Evolutionary conservation across 1,284 basidiomycete genomes (phyloP).

Genomic region (Leccinum proximum): DNA sequence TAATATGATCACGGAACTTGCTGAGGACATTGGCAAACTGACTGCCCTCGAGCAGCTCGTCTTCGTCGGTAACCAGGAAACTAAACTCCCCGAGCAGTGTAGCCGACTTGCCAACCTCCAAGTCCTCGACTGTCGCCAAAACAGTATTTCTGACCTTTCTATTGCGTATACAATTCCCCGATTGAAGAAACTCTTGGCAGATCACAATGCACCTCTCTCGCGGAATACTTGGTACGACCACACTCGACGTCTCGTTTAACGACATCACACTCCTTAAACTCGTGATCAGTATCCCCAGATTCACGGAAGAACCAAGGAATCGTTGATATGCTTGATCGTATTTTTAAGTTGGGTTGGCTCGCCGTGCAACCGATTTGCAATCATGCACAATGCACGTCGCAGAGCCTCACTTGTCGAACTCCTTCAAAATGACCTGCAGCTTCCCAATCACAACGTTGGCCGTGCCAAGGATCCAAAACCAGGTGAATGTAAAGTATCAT

Average conservation of each 20-base stretch:
- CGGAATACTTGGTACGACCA: constrained; percentile 52
- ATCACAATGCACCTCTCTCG: constrained; percentile 82
- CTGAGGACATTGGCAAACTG: constrained; percentile 77
- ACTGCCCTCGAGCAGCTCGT: constrained; percentile 73
- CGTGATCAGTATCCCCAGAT: no score
- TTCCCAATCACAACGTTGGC: no score
- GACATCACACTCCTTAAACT: constrained; percentile 82
- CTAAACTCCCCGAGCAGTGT: constrained; percentile 66
- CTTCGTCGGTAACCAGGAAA: constrained; percentile 87
- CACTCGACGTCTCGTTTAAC: constrained; percentile 72
- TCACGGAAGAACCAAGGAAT: no score
- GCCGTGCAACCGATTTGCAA: no score
- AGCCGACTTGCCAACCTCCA: constrained; percentile 60
- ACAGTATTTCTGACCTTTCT: constrained; percentile 75
- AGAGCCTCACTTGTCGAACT: no score
- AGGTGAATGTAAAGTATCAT: no score
- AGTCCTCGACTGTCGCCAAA: constrained; percentile 81
- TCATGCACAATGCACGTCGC: no score
- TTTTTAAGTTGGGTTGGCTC: no score
- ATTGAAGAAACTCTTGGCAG: constrained; percentile 68
- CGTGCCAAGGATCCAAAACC: no score
- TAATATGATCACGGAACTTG: constrained; percentile 85
- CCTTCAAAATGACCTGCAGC: no score
- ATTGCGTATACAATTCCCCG: constrained; percentile 67
- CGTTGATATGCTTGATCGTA: no score